Evolutionary conservation across 202 grass and related monocot species (phyloP).

Genomic region (Digitaria exilis): DNA sequence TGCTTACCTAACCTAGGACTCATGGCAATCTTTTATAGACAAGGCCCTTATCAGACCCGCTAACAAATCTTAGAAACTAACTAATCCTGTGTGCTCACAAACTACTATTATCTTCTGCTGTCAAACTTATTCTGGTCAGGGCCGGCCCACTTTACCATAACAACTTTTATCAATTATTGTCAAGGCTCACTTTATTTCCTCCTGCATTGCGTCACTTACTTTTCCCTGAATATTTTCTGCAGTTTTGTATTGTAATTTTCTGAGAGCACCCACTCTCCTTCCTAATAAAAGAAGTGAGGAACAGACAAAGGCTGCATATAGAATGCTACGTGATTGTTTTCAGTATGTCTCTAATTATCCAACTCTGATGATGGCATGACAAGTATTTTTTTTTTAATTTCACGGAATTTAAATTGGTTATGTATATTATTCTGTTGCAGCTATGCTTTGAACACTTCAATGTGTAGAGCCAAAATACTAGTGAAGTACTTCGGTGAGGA

Average conservation of each 20-base stretch:
- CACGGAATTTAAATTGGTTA: slow-evolving; percentile 10
- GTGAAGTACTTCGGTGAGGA: slow-evolving; percentile 94
- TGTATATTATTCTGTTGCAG: slow-evolving; percentile 51
- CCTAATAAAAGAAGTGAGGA: slow-evolving; percentile 89
- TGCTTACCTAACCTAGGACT: too few relatives aligned
- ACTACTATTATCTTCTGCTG: too few relatives aligned
- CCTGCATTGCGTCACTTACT: slow-evolving; percentile 19
- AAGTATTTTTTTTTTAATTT: slow-evolving; percentile 8
- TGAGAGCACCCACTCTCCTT: slow-evolving; percentile 76
- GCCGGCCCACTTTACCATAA: too few relatives aligned
- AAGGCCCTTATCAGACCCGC: too few relatives aligned
- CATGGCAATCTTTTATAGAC: too few relatives aligned
- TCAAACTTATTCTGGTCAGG: too few relatives aligned
- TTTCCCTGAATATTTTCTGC: slow-evolving; percentile 28
- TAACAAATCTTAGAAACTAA: too few relatives aligned
- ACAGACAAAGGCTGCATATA: slow-evolving; percentile 84
- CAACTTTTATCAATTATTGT: slow-evolving; percentile 19
- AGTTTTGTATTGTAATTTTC: slow-evolving; percentile 85
- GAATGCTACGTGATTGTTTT: slow-evolving; percentile 85
- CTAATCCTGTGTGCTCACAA: too few relatives aligned
- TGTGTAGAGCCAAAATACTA: slow-evolving; percentile 76
- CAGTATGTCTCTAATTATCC: slow-evolving; percentile 52
- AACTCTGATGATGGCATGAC: slow-evolving; percentile 3
- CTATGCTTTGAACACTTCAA: slow-evolving; percentile 83
- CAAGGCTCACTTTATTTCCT: slow-evolving; percentile 21